Evolutionary conservation across 2,329 filamentous ascomycete genomes (phyloP), one percentile per base, ranked within the genome.

Genomic region (Pyrenophora teres): DNA sequence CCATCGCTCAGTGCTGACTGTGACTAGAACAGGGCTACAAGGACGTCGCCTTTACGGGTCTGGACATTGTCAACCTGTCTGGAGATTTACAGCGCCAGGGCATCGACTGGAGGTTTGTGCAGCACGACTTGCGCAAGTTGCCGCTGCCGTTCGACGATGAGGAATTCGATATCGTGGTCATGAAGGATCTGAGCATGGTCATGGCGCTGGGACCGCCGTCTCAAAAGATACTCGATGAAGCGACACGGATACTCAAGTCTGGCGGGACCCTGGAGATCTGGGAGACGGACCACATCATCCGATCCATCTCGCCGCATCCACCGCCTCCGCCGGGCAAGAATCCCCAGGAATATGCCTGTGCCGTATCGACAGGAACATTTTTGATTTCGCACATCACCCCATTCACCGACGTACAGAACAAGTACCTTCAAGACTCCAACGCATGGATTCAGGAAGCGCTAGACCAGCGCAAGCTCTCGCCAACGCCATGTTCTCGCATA

Each of bases 71-170:
- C 7, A 87, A 89, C 4, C 72, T 93, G 19, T 86, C 88, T 6
- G 82, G 83, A 30, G 81, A 86, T 60, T 69, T 87, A 60, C 77
- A 81, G 63, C 85, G 86, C 62, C 86, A 87, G 63, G 89, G 90
- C 40, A 88, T 96, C 80, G 87, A 89, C 59, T 96, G 92, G 91
- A 85, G 81, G 9, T 97, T 96, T 70, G 84, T 96, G 46, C 89
- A 92, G 68, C 91, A 96, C 70, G 92, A 97, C 72, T 76, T 96
- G 57, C 87, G 90, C 52, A 83, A 84, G 27, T 39, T 82, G 2
- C 90, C 90, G 0, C 83, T 92, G 65, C 93, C 93, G 0, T 91
- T 96, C 58, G 80, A 85, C 2, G 84, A 90, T 54, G 87, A 82
- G 31, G 87, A 92, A 63, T 97, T 95, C 71, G 91, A 96, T 70